Base-by-base conservation (phyloP, 169 alveolate species). In the Cryptosporidium xiaoi region DNA sequence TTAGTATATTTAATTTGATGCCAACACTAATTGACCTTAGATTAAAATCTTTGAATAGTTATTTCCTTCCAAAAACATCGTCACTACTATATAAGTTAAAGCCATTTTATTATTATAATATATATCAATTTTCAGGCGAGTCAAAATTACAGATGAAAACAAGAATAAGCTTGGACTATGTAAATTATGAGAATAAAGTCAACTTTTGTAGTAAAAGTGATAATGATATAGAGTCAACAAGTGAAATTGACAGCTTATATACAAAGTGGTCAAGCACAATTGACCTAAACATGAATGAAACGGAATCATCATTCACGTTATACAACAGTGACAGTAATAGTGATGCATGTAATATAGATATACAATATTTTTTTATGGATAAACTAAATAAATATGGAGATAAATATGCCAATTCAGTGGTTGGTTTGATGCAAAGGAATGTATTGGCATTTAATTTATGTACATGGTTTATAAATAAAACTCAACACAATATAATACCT, bases 381-480 rank as follows among this genome's bases (percentile, higher is more conserved):
- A 77, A 77, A 15, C 29, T 40, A 12, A 34, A 7, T 15, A 16
- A 16, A 10, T 13, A 29, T 44, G 29, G 5, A 0, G 10, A 8
- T 29, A 40, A 34, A 12, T 15, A 31, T 29, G 16, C 51, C 15
- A 44, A 51, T 5, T 60, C 64, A 20, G 20, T 56, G 15, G 29
- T 77, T 31, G 87, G 87, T 12, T 40, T 12, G 3, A 60, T 77
- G 69, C 87, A 77, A 33, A 77, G 40, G 4, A 56, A 77, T 27
- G 51, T 77, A 24, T 20, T 77, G 1, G 87, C 65, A 18, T 77
- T 77, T 24, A 77, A 66, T 44, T 27, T 62, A 44, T 34, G 71
- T 10, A 77, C 77, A 5, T 77, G 87, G 87, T 77, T 77, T 29
- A 77, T 77, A 36, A 77, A 77, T 40, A 77, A 77, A 0, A 77